Evolutionary conservation across 2,329 filamentous ascomycete genomes (phyloP).

Genomic region (Lecanicillium sp.): DNA sequence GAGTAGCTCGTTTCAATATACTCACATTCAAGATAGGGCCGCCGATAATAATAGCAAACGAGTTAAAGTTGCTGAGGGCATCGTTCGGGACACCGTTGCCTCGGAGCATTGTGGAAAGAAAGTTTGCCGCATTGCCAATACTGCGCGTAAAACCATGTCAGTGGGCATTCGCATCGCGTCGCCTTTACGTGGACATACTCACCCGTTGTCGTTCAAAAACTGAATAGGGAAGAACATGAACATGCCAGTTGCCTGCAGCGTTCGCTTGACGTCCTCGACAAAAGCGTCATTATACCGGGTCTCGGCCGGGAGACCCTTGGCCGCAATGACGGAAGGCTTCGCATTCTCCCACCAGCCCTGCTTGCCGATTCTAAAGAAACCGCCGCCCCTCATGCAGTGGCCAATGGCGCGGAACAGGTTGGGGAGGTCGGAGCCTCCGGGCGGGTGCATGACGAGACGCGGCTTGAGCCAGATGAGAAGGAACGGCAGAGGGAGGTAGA

Average conservation of each 20-base stretch:
- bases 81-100: slow-evolving; percentile 51
- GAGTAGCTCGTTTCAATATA: too few species aligned
- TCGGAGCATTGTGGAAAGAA: slow-evolving; percentile 33
- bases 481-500: slow-evolving; percentile 52
- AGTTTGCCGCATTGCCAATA: slow-evolving; percentile 25
- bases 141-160: slow-evolving; percentile 10
- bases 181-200: not conserved
- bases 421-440: slow-evolving; percentile 57
- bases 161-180: too few species aligned
- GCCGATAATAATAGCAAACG: slow-evolving; percentile 49
- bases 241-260: slow-evolving; percentile 32
- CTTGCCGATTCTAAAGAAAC: slow-evolving; percentile 44
- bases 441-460: slow-evolving; percentile 47
- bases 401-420: slow-evolving; percentile 49
- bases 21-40: slow-evolving; percentile 18
- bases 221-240: slow-evolving; percentile 34
- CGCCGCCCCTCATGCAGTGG: slow-evolving; percentile 43
- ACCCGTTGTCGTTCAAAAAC: slow-evolving; percentile 29
- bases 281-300: slow-evolving; percentile 53
- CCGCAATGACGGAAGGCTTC: slow-evolving; percentile 43
- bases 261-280: slow-evolving; percentile 57
- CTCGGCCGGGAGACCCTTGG: slow-evolving; percentile 39
- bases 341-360: slow-evolving; percentile 51
- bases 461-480: slow-evolving; percentile 51
- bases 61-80: slow-evolving; percentile 51